phyloP scores from a whole-genome alignment of 2,329 filamentous ascomycete species.

The Hypoxylon sp. region DNA sequence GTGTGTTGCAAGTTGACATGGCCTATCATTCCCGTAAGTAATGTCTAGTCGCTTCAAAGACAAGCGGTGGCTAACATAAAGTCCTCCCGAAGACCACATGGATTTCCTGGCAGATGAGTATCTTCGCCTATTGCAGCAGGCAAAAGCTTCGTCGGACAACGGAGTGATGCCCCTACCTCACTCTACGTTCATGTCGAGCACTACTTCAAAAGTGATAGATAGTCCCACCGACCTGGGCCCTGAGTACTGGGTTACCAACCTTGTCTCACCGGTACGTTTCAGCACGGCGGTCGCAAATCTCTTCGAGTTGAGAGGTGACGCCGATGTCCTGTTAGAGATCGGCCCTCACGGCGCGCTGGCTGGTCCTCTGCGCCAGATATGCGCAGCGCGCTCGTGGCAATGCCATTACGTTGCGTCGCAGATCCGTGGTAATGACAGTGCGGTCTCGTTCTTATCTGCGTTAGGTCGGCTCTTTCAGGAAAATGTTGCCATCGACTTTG shows the following conservation, averaged over 20 bases:
- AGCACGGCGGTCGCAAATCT: slow-evolving; percentile 47
- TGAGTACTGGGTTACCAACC: slow-evolving; percentile 41
- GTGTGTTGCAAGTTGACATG: slow-evolving; percentile 49
- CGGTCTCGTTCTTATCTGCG: slow-evolving; percentile 25
- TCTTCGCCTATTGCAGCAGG: slow-evolving; percentile 17
- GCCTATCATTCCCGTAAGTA: slow-evolving; percentile 53
- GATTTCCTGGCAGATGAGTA: slow-evolving; percentile 19
- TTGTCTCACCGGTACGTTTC: slow-evolving; percentile 44
- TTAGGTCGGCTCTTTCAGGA: slow-evolving; percentile 35
- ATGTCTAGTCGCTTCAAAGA: slow-evolving; percentile 15
- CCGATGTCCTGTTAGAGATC: slow-evolving; percentile 36
- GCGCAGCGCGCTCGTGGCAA: slow-evolving; percentile 25
- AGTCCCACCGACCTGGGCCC: slow-evolving; percentile 23
- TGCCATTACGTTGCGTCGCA: slow-evolving; percentile 34
- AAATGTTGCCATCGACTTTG: slow-evolving; percentile 28
- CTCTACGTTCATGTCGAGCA: slow-evolving; percentile 34
- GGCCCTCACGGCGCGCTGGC: slow-evolving; percentile 38
- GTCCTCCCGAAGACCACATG: slow-evolving; percentile 21
- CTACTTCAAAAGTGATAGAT: slow-evolving; percentile 43
- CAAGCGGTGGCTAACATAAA: slow-evolving; percentile 24
- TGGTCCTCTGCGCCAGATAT: slow-evolving; percentile 37
- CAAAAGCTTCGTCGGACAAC: slow-evolving; percentile 22
- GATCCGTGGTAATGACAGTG: slow-evolving; percentile 23
- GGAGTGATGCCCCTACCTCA: neutral
- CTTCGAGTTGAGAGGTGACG: slow-evolving; percentile 22